Conservation (phyloP, 495 filamentous ascomycete species). For the Penicillium cosmopolitanum region DNA sequence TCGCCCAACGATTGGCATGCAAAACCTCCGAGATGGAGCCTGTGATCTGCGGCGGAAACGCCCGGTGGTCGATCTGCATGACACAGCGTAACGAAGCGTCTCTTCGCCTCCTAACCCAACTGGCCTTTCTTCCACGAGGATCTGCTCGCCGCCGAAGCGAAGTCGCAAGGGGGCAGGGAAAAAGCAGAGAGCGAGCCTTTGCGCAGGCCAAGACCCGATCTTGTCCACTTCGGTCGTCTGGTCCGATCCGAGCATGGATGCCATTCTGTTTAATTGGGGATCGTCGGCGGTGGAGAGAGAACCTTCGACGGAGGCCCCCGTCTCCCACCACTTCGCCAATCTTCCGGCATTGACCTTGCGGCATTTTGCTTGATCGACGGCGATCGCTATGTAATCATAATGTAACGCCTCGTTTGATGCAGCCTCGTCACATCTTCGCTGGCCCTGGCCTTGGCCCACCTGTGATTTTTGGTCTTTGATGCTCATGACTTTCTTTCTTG, state of each 20-base stretch:
- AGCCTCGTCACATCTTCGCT: conserved; percentile 18
- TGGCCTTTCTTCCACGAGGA: conserved; percentile 8
- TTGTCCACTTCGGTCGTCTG: conserved; percentile 19
- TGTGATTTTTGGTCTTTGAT: neutral
- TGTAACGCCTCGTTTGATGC: conserved; percentile 21
- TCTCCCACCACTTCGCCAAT: conserved; percentile 7
- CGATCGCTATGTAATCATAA: conserved; percentile 8
- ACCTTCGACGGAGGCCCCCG: conserved; percentile 13
- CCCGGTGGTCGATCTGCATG: conserved; percentile 38
- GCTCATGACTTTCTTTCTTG: conserved; percentile 3
- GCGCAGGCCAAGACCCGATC: neutral
- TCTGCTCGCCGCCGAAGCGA: conserved; percentile 13
- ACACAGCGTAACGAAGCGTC: conserved; percentile 13
- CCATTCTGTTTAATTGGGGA: conserved; percentile 3
- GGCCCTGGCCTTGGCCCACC: conserved; percentile 1
- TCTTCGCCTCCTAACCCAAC: neutral
- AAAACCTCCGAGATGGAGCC: conserved; percentile 39
- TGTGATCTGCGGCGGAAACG: conserved; percentile 47
- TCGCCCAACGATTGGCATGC: conserved; percentile 36
- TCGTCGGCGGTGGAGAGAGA: conserved; percentile 2
- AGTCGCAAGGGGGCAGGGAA: conserved; percentile 9
- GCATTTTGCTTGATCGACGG: conserved; percentile 12
- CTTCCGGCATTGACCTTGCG: conserved; percentile 6
- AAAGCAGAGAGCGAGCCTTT: neutral
- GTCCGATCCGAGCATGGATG: conserved; percentile 27